Evolutionary conservation across 1,284 basidiomycete species (phyloP).

Genomic region (Ceratorhiza oryzae-sativae): DNA sequence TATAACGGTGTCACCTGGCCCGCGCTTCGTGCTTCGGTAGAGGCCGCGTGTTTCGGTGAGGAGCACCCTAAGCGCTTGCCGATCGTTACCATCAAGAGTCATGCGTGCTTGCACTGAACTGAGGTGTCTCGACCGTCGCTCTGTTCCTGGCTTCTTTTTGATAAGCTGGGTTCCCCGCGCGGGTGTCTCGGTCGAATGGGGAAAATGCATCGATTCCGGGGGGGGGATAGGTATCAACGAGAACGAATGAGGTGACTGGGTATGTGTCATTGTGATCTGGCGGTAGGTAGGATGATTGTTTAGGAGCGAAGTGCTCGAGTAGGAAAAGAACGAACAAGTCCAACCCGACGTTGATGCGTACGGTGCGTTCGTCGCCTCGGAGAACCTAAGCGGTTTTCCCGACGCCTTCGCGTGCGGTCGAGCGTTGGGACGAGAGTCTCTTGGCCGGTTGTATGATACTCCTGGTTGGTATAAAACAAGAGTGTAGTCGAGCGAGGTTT

Average conservation of each 20-base stretch:
- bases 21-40: not conserved
- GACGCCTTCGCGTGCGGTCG: not conserved
- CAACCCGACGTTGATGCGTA: not conserved
- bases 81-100: not conserved
- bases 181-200: not conserved
- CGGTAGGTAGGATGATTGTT: too few species aligned
- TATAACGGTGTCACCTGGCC: not conserved
- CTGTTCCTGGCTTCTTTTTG: not conserved
- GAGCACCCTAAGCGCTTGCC: not conserved
- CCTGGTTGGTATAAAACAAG: not conserved
- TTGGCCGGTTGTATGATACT: not conserved
- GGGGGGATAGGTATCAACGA: too few species aligned
- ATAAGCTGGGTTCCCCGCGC: not conserved
- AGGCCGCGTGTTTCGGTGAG: conserved; percentile 1
- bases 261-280: too few species aligned
- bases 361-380: not conserved
- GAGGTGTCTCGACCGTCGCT: not conserved
- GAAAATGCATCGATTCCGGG: too few species aligned
- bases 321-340: not conserved
- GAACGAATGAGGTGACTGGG: too few species aligned
- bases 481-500: not conserved
- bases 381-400: not conserved
- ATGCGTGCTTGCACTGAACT: not conserved
- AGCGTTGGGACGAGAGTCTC: not conserved
- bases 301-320: too few species aligned